Evolutionary conservation across 2,329 filamentous ascomycete genomes (phyloP), one percentile per base, ranked within the genome.

Genomic region (Grosmannia penicillata): DNA sequence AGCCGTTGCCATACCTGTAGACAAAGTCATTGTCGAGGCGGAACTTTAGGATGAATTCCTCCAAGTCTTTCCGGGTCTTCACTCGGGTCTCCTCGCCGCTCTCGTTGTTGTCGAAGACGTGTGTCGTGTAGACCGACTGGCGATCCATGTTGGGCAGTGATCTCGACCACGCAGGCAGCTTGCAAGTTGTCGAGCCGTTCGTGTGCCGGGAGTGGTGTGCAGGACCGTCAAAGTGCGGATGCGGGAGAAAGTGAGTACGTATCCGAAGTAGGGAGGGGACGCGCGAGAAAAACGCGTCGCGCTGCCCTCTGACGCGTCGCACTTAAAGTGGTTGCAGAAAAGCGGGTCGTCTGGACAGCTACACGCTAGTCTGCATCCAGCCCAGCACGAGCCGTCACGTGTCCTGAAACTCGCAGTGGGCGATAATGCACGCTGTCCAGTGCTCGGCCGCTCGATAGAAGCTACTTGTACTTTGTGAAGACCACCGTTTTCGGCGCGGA

Each of bases 1-100:
- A 10, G 3, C n/a, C 14, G n/a, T n/a, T 1, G 18, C 33, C 19
- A 14, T 58, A 89, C 86, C 86, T 76, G 71, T 96, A 98, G 52
- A 95, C 78, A 61, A 94, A 96, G 53, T 79, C 74, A 59, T 93
- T 94, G 60, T 95, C 89, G 30, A 96, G 74, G 53, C 89, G 78
- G 56, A 95, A 98, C 49, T 89, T 83, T 41, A 96, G 75, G 47
- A 98, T 79, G 57, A 98, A 98, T 44, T 85, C 79, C 53, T 91
- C 78, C 43, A 98, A 72, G 54, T 84, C 78, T 42, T 74, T 72
- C 56, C 91, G 84, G 36, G 87, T 67, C 53, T 84, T 75, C 21
- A 74, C 67, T 42, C 79, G 71, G 41, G 72, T 78, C 53, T 87
- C 81, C 47, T 78, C 72, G 43, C 66, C 70, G 29, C 76, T 72